A percentile compares a stretch with the other conserved stretches of the same genome.
Conservation (phyloP, 257 asterid species). For the Solanum appendiculatum region DNA sequence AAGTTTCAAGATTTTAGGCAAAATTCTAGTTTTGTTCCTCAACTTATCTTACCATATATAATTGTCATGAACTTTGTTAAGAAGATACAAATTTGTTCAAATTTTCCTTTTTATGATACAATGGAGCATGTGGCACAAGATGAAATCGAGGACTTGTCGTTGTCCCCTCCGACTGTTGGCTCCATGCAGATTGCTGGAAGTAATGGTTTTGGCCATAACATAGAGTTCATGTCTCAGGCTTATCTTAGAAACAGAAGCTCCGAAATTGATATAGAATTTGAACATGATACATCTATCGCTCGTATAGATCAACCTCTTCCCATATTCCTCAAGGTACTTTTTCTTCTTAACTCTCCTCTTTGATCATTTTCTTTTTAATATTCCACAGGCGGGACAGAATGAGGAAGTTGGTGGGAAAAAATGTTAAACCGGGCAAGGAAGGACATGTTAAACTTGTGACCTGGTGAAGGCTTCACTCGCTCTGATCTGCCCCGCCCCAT, state of each 20-base stretch:
- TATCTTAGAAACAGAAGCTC: constrained; percentile 32
- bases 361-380: neutral
- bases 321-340: constrained; percentile 60
- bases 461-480: neutral
- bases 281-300: constrained; percentile 21
- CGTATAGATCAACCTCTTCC: constrained; percentile 57
- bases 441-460: neutral
- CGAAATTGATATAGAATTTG: constrained; percentile 62
- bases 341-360: neutral
- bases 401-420: neutral
- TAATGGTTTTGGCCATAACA: constrained; percentile 56
- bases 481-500: neutral
- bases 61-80: neutral
- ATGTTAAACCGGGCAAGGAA: neutral
- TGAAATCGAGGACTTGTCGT: constrained; percentile 56
- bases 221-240: constrained; percentile 52
- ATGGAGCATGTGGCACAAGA: constrained; percentile 41
- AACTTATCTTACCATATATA: neutral
- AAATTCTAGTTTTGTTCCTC: constrained; percentile 22
- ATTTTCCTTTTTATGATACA: neutral
- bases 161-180: constrained; percentile 41
- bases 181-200: constrained; percentile 54
- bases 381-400: neutral
- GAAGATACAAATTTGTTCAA: neutral
- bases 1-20: constrained; percentile 30